Base-by-base conservation (phyloP, 2,329 filamentous ascomycete genomes). In the Nemania sp. region DNA sequence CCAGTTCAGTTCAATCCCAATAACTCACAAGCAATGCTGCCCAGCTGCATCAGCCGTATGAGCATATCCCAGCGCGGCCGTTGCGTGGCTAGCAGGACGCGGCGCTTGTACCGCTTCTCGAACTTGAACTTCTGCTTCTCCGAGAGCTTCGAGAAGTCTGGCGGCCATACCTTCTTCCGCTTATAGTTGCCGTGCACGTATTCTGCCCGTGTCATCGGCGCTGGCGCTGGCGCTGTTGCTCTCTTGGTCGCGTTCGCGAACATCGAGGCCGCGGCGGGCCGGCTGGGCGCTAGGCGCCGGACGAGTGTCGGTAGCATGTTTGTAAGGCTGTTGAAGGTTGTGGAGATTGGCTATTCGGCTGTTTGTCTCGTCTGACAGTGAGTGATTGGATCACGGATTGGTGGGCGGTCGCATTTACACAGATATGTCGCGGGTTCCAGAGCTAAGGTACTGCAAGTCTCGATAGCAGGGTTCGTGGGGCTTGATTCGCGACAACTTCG, bases 51-150 rank as follows among this genome's bases (percentile, higher is more conserved):
- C 58, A 91, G 73, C 70, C 83, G 84, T 51, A 86, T 75, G 56
- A 46, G 61, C 31, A 57, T 61, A 47, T 68, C 61, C 72, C 66
- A 66, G 12, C 67, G 59, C 30, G 69, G 68, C 34, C 67, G 59
- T 48, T 60, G 56, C 23, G 66, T 65, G n/a, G 68, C 68, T 6
- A 70, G 66, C 59, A 52, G 78, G 22, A 88, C 72, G 49, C 89
- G 80, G 47, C 89, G 80, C 73, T 90, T 88, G 73, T 88, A 92
- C 67, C 88, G 86, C 70, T 88, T 85, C 76, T 93, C 89, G 63
- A 91, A 86, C 37, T 84, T 80, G 68, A 92, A 88, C 71, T 92
- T 86, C 66, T 91, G 84, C 70, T 88, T 88, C 41, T 78, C 74
- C 31, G 83, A 83, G 54, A 93, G 80, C 67, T 83, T 81, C 58